phyloP scores from a whole-genome alignment of 805 yeast genomes.

The Wickerhamomyces sydowiorum region DNA sequence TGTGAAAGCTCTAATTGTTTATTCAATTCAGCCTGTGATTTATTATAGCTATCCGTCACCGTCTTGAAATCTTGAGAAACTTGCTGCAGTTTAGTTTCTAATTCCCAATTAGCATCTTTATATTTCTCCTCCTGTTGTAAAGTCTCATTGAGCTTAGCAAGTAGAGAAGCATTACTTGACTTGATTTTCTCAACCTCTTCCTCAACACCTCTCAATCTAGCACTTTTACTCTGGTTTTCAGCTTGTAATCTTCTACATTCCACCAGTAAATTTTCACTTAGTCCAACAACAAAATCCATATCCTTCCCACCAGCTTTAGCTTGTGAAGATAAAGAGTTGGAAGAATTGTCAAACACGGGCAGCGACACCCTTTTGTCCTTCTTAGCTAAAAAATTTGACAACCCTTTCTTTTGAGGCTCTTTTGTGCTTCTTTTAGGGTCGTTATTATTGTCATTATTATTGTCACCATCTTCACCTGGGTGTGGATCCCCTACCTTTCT shows the following conservation, averaged over 20 bases:
- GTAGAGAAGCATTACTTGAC: slow-evolving; percentile 12
- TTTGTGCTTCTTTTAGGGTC: background rate
- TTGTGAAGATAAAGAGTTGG: slow-evolving; percentile 12
- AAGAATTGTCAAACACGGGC: slow-evolving; percentile 17
- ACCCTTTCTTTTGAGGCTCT: slow-evolving; percentile 9
- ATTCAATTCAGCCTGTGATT: slow-evolving; percentile 34
- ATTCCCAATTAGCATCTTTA: slow-evolving; percentile 60
- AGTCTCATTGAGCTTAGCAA: slow-evolving; percentile 20
- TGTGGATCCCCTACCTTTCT: background rate
- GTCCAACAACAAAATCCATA: slow-evolving; percentile 65
- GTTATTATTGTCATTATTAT: slow-evolving; percentile 2
- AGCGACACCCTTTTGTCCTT: slow-evolving; percentile 22
- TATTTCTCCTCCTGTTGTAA: slow-evolving; percentile 37
- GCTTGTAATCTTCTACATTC: slow-evolving; percentile 70
- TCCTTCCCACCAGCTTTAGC: slow-evolving; percentile 41
- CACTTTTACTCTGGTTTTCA: slow-evolving; percentile 46
- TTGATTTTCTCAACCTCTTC: slow-evolving; percentile 35
- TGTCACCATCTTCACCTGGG: background rate
- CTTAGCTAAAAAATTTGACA: slow-evolving; percentile 13
- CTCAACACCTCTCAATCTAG: slow-evolving; percentile 34
- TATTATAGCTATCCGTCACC: slow-evolving; percentile 37
- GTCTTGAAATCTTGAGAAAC: slow-evolving; percentile 25
- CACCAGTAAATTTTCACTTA: slow-evolving; percentile 63
- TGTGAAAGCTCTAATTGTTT: slow-evolving; percentile 30
- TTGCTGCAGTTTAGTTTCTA: slow-evolving; percentile 46